phyloP scores from a whole-genome alignment of 2,329 filamentous ascomycete species.

The Alternaria sp. region DNA sequence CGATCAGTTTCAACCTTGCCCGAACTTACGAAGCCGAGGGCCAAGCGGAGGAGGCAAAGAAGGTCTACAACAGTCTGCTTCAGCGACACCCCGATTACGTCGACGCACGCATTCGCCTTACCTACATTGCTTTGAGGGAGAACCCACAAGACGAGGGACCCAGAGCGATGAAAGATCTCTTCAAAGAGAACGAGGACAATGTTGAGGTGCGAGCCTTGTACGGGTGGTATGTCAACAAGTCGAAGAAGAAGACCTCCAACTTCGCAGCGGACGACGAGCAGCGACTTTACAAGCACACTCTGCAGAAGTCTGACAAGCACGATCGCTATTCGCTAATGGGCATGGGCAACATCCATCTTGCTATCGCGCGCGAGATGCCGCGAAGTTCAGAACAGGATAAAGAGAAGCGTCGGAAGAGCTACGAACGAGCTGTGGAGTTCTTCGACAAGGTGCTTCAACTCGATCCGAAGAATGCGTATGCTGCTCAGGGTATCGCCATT shows the following conservation, averaged over 20 bases:
- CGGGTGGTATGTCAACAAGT: constrained; percentile 92
- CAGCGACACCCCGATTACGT: constrained; percentile 89
- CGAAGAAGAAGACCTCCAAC: constrained; percentile 80
- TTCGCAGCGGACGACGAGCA: constrained; percentile 90
- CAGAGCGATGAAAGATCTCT: constrained; percentile 82
- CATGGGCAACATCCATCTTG: constrained; percentile 94
- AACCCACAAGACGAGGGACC: constrained; percentile 85
- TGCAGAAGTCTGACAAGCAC: constrained; percentile 90
- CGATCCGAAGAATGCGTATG: constrained; percentile 95
- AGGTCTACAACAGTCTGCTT: constrained; percentile 85
- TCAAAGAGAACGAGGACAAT: constrained; percentile 82
- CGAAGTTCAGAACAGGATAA: constrained; percentile 88
- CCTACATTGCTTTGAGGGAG: constrained; percentile 85
- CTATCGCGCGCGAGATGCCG: constrained; percentile 91
- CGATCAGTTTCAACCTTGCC: constrained; percentile 95
- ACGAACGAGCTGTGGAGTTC: constrained; percentile 93
- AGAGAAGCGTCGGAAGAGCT: constrained; percentile 85
- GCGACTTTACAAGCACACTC: constrained; percentile 92
- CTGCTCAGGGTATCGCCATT: constrained; percentile 94
- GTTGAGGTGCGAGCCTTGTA: constrained; percentile 92
- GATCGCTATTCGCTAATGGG: constrained; percentile 95
- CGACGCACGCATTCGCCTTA: constrained; percentile 85
- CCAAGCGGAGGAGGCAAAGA: constrained; percentile 80
- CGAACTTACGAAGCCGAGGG: constrained; percentile 89
- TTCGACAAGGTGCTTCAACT: constrained; percentile 96